These are phyloP conservation scores for Cryptococcus deneoformans DNA, from an alignment of 1,284 basidiomycete species.

Conservation along the genomic window DNA sequence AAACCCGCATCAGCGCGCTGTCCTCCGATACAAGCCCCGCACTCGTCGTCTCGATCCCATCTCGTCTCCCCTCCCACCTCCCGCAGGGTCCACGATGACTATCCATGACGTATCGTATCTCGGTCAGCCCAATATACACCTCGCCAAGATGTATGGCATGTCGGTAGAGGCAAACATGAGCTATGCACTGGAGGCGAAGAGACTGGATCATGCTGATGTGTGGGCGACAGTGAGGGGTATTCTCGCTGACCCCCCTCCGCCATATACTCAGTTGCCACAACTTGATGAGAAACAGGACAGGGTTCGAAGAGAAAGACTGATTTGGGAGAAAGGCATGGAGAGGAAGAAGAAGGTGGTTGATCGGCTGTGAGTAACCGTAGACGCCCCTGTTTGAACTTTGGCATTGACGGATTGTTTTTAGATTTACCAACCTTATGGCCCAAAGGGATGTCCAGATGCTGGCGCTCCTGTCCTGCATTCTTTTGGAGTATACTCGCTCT, in stretches of 20 bases:
- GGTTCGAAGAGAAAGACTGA: constrained; percentile 19
- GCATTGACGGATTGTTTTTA: constrained; percentile 35
- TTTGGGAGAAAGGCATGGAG: constrained; percentile 40
- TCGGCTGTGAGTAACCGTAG: constrained; percentile 21
- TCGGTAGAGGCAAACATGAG: constrained; percentile 58
- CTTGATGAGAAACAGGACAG: constrained; percentile 1
- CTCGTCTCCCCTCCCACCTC: constrained; percentile 15
- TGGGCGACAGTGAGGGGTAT: constrained; percentile 63
- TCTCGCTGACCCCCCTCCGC: constrained; percentile 38
- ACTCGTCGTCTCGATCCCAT: constrained; percentile 22
- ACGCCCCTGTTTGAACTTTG: neutral
- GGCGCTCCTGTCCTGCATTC: constrained; percentile 67
- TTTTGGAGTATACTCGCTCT: constrained; percentile 52
- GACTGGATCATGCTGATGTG: constrained; percentile 69
- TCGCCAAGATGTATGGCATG: constrained; percentile 60
- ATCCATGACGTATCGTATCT: constrained; percentile 61
- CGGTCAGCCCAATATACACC: constrained; percentile 58
- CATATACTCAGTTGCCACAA: constrained; percentile 21
- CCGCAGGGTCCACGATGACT: constrained; percentile 55
- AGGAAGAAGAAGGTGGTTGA: constrained; percentile 38
- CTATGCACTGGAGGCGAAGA: constrained; percentile 59
- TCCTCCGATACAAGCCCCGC: constrained; percentile 19
- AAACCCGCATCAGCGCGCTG: constrained; percentile 28
- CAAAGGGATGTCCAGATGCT: constrained; percentile 76
- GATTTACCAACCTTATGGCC: constrained; percentile 62